Evolutionary conservation across 768 basidiomycete species (phyloP), one percentile per base, ranked within the genome.

Genomic region (Mycena olivaceomarginata): DNA sequence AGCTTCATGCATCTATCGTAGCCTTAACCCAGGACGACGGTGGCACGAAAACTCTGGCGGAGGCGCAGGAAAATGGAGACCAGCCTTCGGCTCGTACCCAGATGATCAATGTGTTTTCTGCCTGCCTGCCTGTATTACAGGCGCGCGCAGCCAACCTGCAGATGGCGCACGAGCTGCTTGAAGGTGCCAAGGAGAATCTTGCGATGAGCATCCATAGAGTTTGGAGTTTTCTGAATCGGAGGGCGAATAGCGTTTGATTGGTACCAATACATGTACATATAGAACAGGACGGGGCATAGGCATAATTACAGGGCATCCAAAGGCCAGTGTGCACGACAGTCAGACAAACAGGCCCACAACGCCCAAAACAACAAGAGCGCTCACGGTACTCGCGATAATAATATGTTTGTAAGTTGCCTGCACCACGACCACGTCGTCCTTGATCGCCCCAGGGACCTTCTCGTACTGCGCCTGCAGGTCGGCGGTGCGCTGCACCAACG

Each of bases 111-210:
- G 81, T 91, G 39, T 89, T 91, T 76, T 73, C 83, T 5, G 89
- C 90, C 0, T 90, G 89, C 75, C 80, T 91, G 16, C 89, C 91
- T 22, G 86, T 91, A 31, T 81, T 92, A 5, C 84, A 85, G 13
- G 89, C 89, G 1, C 88, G 91, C 4, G 85, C 85, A 8, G 86
- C 86, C 13, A 91, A 91, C 75, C 77, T 92, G 22, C 76, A 83
- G 16, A 86, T 90, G 86, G 91, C 91, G 0, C 88, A 88, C 66
- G 88, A 90, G 39, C 83, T 92, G 22, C 83, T 91, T 37, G 88
- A 90, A 72, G 87, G 88, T 31, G 88, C 89, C 16, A 88, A 91
- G 60, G 90, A 91, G 80, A 91, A 90, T 72, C 82, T 87, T 31
- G 89, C 87, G 65, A 85, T 90, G 43, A 84, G 83, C 60, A 79